Conservation (phyloP, 2,329 filamentous ascomycete genomes). For the Trichoderma guizhouense region DNA sequence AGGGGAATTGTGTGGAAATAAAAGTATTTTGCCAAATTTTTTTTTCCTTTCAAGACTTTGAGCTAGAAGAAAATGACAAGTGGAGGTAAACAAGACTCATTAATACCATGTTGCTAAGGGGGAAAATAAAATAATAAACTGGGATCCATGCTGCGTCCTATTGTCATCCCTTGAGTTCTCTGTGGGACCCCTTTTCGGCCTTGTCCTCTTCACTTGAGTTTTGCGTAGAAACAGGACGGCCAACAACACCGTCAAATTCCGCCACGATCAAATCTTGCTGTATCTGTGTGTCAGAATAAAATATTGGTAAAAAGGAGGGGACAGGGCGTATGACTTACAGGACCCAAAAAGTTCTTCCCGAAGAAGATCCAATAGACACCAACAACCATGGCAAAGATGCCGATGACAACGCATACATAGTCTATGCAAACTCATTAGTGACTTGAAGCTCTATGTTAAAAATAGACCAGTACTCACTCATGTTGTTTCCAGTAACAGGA, state of each 20-base stretch:
- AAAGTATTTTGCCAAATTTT: not conserved
- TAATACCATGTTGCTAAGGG: not conserved
- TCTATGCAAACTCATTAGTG: not conserved
- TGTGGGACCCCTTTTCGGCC: not conserved
- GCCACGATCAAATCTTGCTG: conserved; percentile 10
- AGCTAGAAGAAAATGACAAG: not conserved
- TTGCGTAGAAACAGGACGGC: not conserved
- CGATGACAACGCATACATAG: conserved; percentile 6
- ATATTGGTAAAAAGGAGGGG: not conserved
- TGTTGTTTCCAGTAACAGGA: not conserved
- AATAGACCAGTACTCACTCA: not conserved
- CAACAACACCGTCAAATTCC: not conserved
- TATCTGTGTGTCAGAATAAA: not conserved
- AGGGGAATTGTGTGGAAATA: not conserved
- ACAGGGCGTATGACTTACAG: not conserved
- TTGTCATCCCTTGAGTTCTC: not conserved
- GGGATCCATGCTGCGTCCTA: not conserved
- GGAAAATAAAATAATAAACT: not conserved
- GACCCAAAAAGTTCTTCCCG: conserved; percentile 1
- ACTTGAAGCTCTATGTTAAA: not conserved
- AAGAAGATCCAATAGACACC: not conserved
- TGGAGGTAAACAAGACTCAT: not conserved
- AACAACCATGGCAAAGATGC: conserved; percentile 3
- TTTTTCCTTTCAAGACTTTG: not conserved
- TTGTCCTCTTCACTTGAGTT: not conserved